phyloP scores from a whole-genome alignment of 345 rosid genomes.

The Populus alba region DNA sequence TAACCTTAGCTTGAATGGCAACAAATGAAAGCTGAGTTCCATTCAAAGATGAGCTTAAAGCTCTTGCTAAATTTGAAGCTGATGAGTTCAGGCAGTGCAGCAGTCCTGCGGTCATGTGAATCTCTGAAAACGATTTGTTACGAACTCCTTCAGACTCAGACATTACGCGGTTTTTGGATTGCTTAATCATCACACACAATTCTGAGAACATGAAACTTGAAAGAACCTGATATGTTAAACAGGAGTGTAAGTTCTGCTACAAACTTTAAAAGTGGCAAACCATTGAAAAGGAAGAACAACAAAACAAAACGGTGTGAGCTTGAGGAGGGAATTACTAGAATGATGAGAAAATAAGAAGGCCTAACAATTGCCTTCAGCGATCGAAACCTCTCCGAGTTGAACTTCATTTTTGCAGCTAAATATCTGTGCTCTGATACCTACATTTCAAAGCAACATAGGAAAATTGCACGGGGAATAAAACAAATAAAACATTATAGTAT shows the following conservation, averaged over 20 bases:
- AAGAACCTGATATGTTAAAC: conserved; percentile 22
- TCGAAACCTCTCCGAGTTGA: conserved; percentile 13
- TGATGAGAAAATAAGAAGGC: conserved; percentile 21
- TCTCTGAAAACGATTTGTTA: conserved; percentile 9
- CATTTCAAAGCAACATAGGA: neutral
- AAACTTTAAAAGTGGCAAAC: neutral
- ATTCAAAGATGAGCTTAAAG: conserved; percentile 27
- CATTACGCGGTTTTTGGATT: conserved; percentile 8
- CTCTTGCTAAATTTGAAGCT: conserved; percentile 30
- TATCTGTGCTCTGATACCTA: too few species aligned
- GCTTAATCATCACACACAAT: conserved; percentile 13
- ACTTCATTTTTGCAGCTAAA: conserved; percentile 23
- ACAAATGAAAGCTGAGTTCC: conserved; percentile 33
- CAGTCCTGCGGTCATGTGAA: conserved; percentile 32
- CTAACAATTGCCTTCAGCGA: conserved; percentile 12
- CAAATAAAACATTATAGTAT: too few species aligned
- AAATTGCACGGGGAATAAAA: neutral
- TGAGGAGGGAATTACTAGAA: conserved; percentile 14
- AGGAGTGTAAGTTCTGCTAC: neutral
- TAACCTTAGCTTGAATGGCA: conserved; percentile 29
- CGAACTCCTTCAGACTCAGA: conserved; percentile 1
- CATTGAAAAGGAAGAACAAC: neutral
- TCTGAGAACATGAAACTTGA: conserved; percentile 15
- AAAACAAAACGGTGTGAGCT: neutral
- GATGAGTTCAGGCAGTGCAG: conserved; percentile 28